Evolutionary conservation across 2,329 filamentous ascomycete genomes (phyloP).

Genomic region (Thermothelomyces thermophilus): DNA sequence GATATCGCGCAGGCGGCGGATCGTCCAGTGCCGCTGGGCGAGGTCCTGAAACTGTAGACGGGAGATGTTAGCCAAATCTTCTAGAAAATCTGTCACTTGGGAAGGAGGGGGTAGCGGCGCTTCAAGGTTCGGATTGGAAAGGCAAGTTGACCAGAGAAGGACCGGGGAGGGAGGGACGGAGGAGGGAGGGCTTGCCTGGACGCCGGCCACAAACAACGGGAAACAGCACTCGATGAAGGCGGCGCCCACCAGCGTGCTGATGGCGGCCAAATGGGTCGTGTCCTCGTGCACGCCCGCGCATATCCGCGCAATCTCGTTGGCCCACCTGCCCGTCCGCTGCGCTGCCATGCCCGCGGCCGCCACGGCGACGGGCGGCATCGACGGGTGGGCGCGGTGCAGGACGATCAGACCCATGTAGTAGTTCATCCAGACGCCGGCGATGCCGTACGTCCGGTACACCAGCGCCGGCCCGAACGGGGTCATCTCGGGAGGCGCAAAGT

Average conservation of each 20-base stretch:
- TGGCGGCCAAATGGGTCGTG: slow-evolving; percentile 44
- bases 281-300: slow-evolving; percentile 62
- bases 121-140: background rate
- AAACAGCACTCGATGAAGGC: slow-evolving; percentile 78
- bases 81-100: no score
- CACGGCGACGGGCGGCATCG: slow-evolving; percentile 87
- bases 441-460: slow-evolving; percentile 79
- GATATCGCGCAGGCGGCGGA: slow-evolving; percentile 68
- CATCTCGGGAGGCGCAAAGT: slow-evolving; percentile 53
- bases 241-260: slow-evolving; percentile 72
- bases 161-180: background rate
- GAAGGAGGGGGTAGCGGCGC: background rate
- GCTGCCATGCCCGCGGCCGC: slow-evolving; percentile 76
- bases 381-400: slow-evolving; percentile 74
- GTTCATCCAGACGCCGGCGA: slow-evolving; percentile 81
- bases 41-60: slow-evolving; percentile 58
- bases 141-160: background rate
- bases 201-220: slow-evolving; percentile 77
- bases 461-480: slow-evolving; percentile 78
- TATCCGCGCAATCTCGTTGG: slow-evolving; percentile 73
- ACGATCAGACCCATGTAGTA: slow-evolving; percentile 81
- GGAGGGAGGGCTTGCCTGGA: slow-evolving; percentile 47
- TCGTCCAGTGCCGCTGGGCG: slow-evolving; percentile 68
- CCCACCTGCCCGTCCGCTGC: slow-evolving; percentile 61
- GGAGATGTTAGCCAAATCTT: no score